These are phyloP conservation scores for Zasmidium cellare DNA, from an alignment of 2,329 filamentous ascomycete species.

Conservation along the genomic window DNA sequence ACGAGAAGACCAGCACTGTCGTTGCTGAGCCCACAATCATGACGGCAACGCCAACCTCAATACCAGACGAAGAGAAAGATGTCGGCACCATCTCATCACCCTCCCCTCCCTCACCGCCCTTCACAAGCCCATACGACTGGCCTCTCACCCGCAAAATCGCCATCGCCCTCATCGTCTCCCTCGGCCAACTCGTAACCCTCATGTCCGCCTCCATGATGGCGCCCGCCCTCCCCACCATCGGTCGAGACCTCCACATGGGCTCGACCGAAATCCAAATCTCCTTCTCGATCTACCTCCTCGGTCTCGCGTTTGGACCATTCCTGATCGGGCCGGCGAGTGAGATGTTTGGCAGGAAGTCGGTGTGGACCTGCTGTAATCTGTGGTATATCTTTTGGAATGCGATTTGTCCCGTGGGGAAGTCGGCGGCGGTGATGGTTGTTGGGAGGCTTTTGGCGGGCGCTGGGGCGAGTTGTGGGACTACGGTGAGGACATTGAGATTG, in stretches of 20 bases:
- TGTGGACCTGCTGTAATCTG: background rate
- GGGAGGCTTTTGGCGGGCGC: background rate
- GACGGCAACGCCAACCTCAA: background rate
- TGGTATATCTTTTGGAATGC: background rate
- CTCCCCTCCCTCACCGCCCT: background rate
- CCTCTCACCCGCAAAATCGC: background rate
- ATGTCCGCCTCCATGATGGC: background rate
- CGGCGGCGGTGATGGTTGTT: background rate
- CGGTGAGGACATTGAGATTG: background rate
- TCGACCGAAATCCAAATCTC: background rate
- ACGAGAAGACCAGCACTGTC: background rate
- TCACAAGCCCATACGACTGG: background rate
- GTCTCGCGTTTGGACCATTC: background rate
- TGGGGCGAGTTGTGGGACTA: background rate
- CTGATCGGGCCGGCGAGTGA: background rate
- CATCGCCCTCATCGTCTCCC: background rate
- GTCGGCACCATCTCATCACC: background rate
- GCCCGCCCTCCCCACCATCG: background rate
- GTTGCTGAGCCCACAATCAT: background rate
- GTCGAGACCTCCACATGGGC: background rate
- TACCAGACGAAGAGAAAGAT: background rate
- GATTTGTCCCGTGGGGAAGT: background rate
- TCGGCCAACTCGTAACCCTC: background rate
- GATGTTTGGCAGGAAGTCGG: background rate
- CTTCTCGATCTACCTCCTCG: background rate